Base-by-base conservation (phyloP, 2,329 filamentous ascomycete genomes). In the Epichloe amarillans region DNA sequence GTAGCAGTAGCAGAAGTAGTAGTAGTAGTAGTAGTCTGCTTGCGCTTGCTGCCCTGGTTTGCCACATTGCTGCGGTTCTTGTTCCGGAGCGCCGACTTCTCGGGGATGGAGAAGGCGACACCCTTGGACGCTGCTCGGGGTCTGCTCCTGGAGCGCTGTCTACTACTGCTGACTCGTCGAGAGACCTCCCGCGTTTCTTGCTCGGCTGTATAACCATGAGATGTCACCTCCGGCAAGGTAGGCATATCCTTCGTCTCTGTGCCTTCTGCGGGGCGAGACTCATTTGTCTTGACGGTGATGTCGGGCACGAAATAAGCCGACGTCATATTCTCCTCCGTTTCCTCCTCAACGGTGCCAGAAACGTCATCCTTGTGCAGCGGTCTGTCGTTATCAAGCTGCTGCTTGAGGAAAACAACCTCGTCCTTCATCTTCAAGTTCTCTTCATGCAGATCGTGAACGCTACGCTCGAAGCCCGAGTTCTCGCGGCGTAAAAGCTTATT, bases 301-400 rank as follows among this genome's bases (percentile, higher is more conserved):
- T 80, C 77, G 21, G 77, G 75, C 51, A 80, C 67, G 56, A 80
- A 77, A 57, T 79, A 74, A 3, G 74, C 76, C 5, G 77, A 80
- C 0, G 76, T 79, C 72, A 79, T 77, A 55, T 78, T 76, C 39
- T 78, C 74, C 46, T 71, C 70, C 7, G 64, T 67, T 50, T 66
- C 63, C 1, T 68, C 65, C 4, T 68, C 65, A 2, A 66, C 56
- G 12, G 59, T 62, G 14, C 58, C 63, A 39, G 65, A 60, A 14
- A 67, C 59, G 50, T 71, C 63, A 3, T 66, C 62, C 56, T 69
- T 67, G 26, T 64, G 62, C 23, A 62, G 55, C 1, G 67, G 67
- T 17, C 69, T 67, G 50, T 63, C 68, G 50, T 71, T 66, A 38
- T 73, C 66, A 17, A 75, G 59, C 53, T 74, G 69, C 49, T 70